Percentiles rank a stretch among this genome's conserved stretches.
Conservation (phyloP, 352 stramenopile species). For the Globisporangium acanthophoron region DNA sequence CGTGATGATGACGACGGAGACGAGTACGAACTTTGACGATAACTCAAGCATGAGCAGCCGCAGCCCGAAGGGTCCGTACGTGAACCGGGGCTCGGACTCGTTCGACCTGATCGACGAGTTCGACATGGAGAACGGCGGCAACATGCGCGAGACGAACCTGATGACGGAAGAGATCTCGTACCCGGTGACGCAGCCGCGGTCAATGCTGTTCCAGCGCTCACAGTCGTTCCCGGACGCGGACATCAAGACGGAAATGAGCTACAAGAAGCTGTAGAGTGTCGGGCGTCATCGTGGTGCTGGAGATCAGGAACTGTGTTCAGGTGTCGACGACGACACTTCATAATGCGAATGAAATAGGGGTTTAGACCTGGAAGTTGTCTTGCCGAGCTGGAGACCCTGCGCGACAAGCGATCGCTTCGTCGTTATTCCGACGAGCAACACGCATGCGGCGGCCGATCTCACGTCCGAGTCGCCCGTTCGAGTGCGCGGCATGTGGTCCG, state of each 20-base stretch:
- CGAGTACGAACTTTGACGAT: constrained; percentile 23
- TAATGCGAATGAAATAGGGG: too few relatives aligned
- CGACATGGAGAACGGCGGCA: constrained; percentile 26
- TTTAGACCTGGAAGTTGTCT: too few relatives aligned
- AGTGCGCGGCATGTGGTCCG: too few relatives aligned
- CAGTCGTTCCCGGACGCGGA: constrained; percentile 68
- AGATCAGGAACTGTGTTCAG: too few relatives aligned
- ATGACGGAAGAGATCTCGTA: constrained; percentile 45
- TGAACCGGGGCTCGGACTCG: constrained; percentile 30
- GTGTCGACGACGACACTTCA: too few relatives aligned
- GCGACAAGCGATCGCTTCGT: too few relatives aligned
- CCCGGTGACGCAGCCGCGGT: constrained; percentile 46
- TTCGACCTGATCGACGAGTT: constrained; percentile 55
- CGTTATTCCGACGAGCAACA: too few relatives aligned
- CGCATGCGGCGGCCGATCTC: too few relatives aligned
- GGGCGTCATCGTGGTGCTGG: too few relatives aligned
- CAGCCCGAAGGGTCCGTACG: constrained; percentile 15
- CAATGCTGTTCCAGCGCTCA: constrained; percentile 67
- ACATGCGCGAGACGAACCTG: constrained; percentile 23
- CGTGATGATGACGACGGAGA: constrained; percentile 1
- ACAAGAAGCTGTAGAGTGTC: constrained; percentile 27
- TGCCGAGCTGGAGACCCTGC: too few relatives aligned
- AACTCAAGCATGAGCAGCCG: constrained; percentile 8
- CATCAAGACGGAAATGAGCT: constrained; percentile 56
- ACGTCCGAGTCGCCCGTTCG: too few relatives aligned